Percentiles rank a stretch among this genome's conserved stretches.
These are phyloP conservation scores for Alternaria panax DNA, from an alignment of 2,329 filamentous ascomycete genomes.

Conservation along the genomic window DNA sequence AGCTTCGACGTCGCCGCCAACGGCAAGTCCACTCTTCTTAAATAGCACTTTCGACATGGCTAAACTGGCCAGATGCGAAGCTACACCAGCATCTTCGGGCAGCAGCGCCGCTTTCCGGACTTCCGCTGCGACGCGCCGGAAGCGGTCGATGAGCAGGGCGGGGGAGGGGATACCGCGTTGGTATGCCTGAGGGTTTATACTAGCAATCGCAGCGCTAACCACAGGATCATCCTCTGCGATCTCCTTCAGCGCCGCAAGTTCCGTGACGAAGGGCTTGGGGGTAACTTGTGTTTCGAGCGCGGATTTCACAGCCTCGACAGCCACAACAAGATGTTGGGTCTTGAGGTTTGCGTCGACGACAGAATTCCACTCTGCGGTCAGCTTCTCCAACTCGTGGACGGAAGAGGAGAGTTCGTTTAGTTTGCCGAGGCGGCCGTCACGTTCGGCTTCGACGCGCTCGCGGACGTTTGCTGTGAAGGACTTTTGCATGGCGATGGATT, in stretches of 20 bases:
- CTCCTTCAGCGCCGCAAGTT: conserved; percentile 94
- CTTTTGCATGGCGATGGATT: conserved; percentile 87
- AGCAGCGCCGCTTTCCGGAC: conserved; percentile 93
- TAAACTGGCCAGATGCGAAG: conserved; percentile 89
- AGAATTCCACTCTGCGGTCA: conserved; percentile 88
- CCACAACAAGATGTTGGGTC: conserved; percentile 95
- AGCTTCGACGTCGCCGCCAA: conserved; percentile 90
- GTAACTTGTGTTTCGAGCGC: conserved; percentile 77
- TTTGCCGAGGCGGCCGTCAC: conserved; percentile 84
- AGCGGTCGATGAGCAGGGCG: conserved; percentile 89
- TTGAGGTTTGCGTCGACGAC: conserved; percentile 90
- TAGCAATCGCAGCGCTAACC: conserved; percentile 92
- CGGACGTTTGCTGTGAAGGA: conserved; percentile 81
- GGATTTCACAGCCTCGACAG: conserved; percentile 88
- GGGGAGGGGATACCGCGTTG: conserved; percentile 87
- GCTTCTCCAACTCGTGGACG: conserved; percentile 83
- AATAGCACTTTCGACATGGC: conserved; percentile 94
- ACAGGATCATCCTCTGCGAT: conserved; percentile 84
- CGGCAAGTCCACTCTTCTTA: conserved; percentile 80
- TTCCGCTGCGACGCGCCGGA: conserved; percentile 89
- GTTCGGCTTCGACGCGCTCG: conserved; percentile 85
- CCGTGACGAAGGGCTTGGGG: conserved; percentile 85
- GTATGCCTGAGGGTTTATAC: conserved; percentile 92
- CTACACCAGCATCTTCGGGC: conserved; percentile 91
- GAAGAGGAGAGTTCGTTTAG: conserved; percentile 79